A percentile compares a stretch with the other conserved stretches of the same genome.
Conservation (phyloP, 768 basidiomycete species). For the Leccinellum luteum region DNA sequence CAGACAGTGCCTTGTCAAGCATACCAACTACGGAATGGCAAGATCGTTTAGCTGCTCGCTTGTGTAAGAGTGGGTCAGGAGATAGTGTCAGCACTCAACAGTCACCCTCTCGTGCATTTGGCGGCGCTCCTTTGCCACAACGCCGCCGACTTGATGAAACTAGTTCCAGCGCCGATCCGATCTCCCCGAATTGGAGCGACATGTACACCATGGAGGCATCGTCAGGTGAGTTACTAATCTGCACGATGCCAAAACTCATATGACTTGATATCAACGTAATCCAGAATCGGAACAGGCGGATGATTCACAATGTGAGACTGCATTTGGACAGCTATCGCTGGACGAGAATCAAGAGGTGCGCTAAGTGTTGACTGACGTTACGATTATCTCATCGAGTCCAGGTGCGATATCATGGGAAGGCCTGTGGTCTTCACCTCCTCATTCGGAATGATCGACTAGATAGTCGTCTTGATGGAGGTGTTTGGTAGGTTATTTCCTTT, state of each 20-base stretch:
- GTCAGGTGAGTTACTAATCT: slow-evolving; percentile 26
- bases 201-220: slow-evolving; percentile 57
- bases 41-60: slow-evolving; percentile 59
- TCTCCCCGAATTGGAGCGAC: slow-evolving; percentile 50
- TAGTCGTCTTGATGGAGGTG: slow-evolving; percentile 63
- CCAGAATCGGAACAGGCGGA: slow-evolving; percentile 38
- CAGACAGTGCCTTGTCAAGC: slow-evolving; percentile 59
- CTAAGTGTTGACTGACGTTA: neutral
- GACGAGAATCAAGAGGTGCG: slow-evolving; percentile 73
- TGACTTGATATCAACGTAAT: slow-evolving; percentile 17
- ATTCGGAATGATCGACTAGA: slow-evolving; percentile 63
- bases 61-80: slow-evolving; percentile 35
- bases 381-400: slow-evolving; percentile 32
- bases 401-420: slow-evolving; percentile 82
- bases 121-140: slow-evolving; percentile 40
- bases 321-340: slow-evolving; percentile 67
- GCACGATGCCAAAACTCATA: neutral
- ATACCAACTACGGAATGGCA: slow-evolving; percentile 78
- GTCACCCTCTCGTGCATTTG: slow-evolving; percentile 27
- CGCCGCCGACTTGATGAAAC: slow-evolving; percentile 43
- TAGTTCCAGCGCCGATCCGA: slow-evolving; percentile 4
- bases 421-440: slow-evolving; percentile 75
- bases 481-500: slow-evolving; percentile 46
- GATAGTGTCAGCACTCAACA: slow-evolving; percentile 2
- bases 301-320: slow-evolving; percentile 46